Conservation (phyloP, 2,329 filamentous ascomycete genomes). For the Fusarium domesticum region DNA sequence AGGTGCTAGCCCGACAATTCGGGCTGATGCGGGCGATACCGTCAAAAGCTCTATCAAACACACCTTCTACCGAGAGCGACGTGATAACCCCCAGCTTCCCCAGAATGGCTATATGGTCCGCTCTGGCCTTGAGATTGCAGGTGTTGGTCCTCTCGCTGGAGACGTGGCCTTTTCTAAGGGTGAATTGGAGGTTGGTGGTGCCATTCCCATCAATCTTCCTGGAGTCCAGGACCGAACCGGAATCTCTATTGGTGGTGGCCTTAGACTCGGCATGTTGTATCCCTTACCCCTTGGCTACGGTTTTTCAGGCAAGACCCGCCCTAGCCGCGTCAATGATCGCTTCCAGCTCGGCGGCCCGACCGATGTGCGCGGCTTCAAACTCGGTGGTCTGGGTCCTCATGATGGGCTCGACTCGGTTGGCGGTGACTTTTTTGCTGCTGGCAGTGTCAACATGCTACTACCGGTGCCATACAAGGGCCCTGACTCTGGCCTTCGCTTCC, state of each 20-base stretch:
- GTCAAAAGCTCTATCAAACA: constrained; percentile 86
- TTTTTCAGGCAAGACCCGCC: constrained; percentile 50
- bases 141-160: constrained; percentile 76
- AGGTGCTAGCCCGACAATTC: constrained; percentile 75
- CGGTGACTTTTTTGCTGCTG: constrained; percentile 88
- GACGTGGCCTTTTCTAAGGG: constrained; percentile 93
- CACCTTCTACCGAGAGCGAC: constrained; percentile 73
- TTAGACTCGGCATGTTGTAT: constrained; percentile 79
- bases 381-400: constrained; percentile 83
- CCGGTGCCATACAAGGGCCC: constrained; percentile 79
- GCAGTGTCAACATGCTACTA: constrained; percentile 78
- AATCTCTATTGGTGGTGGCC: constrained; percentile 75
- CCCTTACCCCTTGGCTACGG: constrained; percentile 67
- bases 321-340: constrained; percentile 86
- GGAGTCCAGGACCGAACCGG: constrained; percentile 68
- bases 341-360: constrained; percentile 94
- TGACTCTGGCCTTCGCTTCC: constrained; percentile 80
- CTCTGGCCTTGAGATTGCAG: constrained; percentile 78
- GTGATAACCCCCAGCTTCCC: constrained; percentile 83
- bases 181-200: constrained; percentile 78
- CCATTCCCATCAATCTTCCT: constrained; percentile 69
- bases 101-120: constrained; percentile 78
- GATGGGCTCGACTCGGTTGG: constrained; percentile 84
- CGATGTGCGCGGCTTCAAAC: constrained; percentile 88
- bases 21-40: constrained; percentile 82